These are phyloP conservation scores for Nasturtium officinale DNA, from an alignment of 345 rosid species.

Conservation along the genomic window DNA sequence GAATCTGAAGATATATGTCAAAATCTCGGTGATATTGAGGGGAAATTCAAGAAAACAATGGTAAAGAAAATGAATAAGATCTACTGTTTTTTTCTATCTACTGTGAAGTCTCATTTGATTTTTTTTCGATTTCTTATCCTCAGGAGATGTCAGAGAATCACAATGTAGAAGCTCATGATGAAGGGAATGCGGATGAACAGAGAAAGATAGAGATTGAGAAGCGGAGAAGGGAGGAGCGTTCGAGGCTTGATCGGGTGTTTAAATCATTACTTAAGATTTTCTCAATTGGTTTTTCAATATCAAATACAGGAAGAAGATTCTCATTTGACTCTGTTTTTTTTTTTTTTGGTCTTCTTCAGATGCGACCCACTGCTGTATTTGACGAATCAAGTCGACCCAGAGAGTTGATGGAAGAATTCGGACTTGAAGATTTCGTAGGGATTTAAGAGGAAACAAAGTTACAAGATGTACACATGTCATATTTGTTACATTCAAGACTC, in stretches of 20 bases:
- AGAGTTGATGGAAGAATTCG: background rate
- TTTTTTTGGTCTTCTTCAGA: background rate
- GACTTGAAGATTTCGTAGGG: background rate
- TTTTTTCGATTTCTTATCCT: too few species aligned
- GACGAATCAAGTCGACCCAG: background rate
- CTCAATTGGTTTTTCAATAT: background rate
- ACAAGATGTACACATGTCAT: too few species aligned
- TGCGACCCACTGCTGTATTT: background rate
- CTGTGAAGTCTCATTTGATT: too few species aligned
- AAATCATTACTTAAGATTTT: background rate
- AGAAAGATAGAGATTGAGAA: background rate
- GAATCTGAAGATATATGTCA: background rate
- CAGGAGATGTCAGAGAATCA: background rate
- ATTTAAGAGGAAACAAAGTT: too few species aligned
- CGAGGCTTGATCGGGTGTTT: slow-evolving; percentile 10
- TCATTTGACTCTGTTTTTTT: background rate
- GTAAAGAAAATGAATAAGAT: slow-evolving; percentile 2
- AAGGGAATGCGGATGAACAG: background rate
- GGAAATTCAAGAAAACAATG: background rate
- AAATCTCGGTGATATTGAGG: background rate
- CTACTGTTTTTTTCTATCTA: too few species aligned
- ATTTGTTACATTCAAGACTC: too few species aligned
- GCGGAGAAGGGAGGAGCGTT: background rate
- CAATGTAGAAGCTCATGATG: background rate
- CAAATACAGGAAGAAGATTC: background rate